Percentiles rank a stretch among this genome's conserved stretches.
Evolutionary conservation across 2,329 filamentous ascomycete genomes (phyloP).

Genomic region (Dothideomycetidae sp.): DNA sequence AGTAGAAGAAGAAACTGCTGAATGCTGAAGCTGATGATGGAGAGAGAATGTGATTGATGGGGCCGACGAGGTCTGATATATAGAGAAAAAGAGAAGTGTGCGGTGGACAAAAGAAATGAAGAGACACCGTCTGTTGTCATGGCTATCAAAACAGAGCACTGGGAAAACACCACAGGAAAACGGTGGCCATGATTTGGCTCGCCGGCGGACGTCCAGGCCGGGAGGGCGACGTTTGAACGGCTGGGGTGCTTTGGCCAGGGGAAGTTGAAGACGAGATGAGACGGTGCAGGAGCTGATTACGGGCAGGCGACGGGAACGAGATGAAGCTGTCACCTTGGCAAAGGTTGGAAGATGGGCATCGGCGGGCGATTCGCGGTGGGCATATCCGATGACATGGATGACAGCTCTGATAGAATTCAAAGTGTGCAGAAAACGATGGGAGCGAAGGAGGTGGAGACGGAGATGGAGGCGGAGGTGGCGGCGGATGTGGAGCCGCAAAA

Average conservation of each 20-base stretch:
- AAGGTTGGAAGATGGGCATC: too few species aligned
- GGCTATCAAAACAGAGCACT: constrained; percentile 9
- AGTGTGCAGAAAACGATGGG: too few species aligned
- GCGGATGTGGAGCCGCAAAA: too few species aligned
- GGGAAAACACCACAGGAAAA: neutral
- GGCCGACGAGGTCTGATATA: constrained; percentile 3
- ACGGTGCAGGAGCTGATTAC: too few species aligned
- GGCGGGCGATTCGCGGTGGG: too few species aligned
- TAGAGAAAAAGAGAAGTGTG: constrained; percentile 3
- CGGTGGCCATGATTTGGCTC: neutral
- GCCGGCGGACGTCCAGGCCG: neutral
- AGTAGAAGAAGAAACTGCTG: constrained; percentile 9
- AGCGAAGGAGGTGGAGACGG: too few species aligned
- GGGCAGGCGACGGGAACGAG: too few species aligned
- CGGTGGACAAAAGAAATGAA: constrained; percentile 6
- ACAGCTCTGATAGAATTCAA: too few species aligned
- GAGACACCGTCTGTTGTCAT: constrained; percentile 9
- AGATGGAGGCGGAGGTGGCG: too few species aligned
- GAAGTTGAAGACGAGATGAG: neutral
- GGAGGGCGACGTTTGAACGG: neutral
- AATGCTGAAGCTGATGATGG: constrained; percentile 10
- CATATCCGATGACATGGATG: too few species aligned
- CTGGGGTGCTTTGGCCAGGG: neutral
- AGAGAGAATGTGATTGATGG: neutral
- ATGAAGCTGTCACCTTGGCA: too few species aligned